Percentiles rank a stretch among this genome's conserved stretches.
Evolutionary conservation across 2,329 filamentous ascomycete species (phyloP).

Genomic region (Xylariaceae sp.): DNA sequence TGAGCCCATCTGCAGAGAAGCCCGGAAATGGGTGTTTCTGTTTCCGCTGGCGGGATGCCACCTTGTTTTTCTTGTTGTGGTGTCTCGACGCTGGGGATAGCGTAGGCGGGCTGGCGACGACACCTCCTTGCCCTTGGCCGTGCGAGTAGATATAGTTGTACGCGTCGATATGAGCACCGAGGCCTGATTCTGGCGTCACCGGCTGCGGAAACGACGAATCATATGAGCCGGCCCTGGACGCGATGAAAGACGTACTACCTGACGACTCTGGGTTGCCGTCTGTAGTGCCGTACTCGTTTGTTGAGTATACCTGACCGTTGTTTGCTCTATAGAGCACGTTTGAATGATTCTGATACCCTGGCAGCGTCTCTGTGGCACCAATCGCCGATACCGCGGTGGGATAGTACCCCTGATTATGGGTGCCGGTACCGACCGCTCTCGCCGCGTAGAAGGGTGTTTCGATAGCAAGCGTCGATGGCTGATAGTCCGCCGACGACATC

Average conservation of each 20-base stretch:
- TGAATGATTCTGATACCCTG: conserved; percentile 24
- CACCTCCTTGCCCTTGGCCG: conserved; percentile 18
- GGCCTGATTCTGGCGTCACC: conserved; percentile 23
- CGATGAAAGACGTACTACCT: conserved; percentile 21
- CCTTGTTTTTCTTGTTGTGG: conserved; percentile 20
- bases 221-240: conserved; percentile 24
- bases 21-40: conserved; percentile 17
- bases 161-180: conserved; percentile 19
- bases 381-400: conserved; percentile 13
- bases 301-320: conserved; percentile 19
- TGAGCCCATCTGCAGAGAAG: conserved; percentile 15
- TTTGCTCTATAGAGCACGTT: conserved; percentile 22
- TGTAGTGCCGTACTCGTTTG: conserved; percentile 22
- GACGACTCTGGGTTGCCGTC: conserved; percentile 26
- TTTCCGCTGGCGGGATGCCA: conserved; percentile 21
- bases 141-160: conserved; percentile 27
- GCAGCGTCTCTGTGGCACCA: conserved; percentile 20
- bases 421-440: conserved; percentile 19
- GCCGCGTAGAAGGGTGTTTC: conserved; percentile 25
- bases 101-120: conserved; percentile 19
- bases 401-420: conserved; percentile 23
- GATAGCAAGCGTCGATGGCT: conserved; percentile 22
- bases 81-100: conserved; percentile 20
- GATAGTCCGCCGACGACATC: conserved; percentile 25
- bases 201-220: conserved; percentile 24